Conservation (phyloP, 192 early-diverging fungal genomes). For the Coemansia sp. region DNA sequence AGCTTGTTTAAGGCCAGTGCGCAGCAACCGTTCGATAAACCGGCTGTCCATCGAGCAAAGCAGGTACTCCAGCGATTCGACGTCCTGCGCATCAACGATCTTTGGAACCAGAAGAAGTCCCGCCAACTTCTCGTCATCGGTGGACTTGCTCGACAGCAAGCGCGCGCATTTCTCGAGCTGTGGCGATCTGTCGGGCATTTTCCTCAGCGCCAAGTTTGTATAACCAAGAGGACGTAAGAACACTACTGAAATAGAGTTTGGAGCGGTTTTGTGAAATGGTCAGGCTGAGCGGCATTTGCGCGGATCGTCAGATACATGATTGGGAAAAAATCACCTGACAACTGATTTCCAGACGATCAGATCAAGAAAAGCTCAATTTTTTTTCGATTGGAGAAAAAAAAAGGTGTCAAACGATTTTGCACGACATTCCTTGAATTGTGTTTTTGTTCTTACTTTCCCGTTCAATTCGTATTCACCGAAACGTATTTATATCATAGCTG, state of each 20-base stretch:
- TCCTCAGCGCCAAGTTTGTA: neutral
- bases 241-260: too few species aligned
- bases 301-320: neutral
- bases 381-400: neutral
- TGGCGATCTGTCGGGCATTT: constrained; percentile 5
- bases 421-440: too few species aligned
- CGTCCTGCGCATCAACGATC: constrained; percentile 33
- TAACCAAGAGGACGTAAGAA: neutral
- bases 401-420: neutral
- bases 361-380: neutral
- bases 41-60: constrained; percentile 36
- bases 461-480: neutral
- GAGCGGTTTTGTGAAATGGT: too few species aligned
- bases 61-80: constrained; percentile 21
- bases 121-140: constrained; percentile 52
- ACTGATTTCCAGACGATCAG: neutral
- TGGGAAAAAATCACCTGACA: constrained; percentile 2
- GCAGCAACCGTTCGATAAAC: constrained; percentile 47
- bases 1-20: constrained; percentile 34
- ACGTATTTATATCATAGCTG: neutral
- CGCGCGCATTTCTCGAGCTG: constrained; percentile 40
- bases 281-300: neutral
- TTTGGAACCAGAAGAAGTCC: constrained; percentile 45
- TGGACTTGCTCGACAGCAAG: constrained; percentile 41
- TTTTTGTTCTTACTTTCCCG: neutral